Evolutionary conservation across 768 basidiomycete species (phyloP), one percentile per base, ranked within the genome.

Genomic region (Suillus plorans): DNA sequence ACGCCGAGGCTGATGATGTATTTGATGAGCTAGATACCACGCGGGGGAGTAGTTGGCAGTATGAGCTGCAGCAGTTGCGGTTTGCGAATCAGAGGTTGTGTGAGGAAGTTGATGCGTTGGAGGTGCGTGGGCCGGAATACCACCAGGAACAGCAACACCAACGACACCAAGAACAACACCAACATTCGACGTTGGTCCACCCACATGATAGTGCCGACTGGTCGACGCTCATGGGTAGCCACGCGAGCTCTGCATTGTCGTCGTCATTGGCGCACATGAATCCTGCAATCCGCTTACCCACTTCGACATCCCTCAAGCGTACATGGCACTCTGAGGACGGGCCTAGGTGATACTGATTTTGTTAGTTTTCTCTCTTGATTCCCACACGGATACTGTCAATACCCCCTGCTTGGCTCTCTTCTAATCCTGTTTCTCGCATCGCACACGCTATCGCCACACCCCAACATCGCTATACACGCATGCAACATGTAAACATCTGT

Each of bases 11-110:
- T 8, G 71, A 76, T 65, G 81, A 92, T 67, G 74, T 94, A 20
- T 94, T 94, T 66, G 86, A 86, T 47, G 91, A 92, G 73, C 82
- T 95, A 16, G 87, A 90, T 50, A 82, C 84, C 0, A 75, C 78
- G 16, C 79, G 89, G 5, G 88, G 85, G 13, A 89, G 89, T 39
- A 94, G 92, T 68, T 97, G 95, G 95, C 95, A 97, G 78, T 97
- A 94, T 69, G 93, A 95, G 78, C 80, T 96, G 57, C 90, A 94
- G 77, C 92, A 95, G 75, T 80, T 95, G 68, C 84, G 87, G 71
- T 88, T 88, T 70, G 81, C 84, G 61, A 94, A 94, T 71, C 81
- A 86, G 75, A 76, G 86, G 66, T 67, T 94, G 63, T 74, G 74
- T 60, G 89, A 90, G 55, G 90, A 93, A 70, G 66, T 88, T 36